Base-by-base conservation (phyloP, 192 early-diverging fungal genomes). In the Coemansia sp. region DNA sequence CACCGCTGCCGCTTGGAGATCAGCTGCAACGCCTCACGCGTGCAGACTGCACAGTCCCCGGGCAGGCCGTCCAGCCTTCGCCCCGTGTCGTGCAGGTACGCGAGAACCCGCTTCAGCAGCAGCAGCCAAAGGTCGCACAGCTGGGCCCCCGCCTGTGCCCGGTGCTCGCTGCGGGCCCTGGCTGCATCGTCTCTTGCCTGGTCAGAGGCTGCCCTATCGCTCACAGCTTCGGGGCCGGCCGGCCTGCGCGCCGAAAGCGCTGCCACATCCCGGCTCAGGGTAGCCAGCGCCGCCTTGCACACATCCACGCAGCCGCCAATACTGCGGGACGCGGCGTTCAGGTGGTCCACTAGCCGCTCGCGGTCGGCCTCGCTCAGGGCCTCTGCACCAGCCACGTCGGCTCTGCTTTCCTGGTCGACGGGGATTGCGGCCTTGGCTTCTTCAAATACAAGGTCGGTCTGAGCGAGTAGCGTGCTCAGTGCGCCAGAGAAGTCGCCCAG, bases 401-500 rank as follows among this genome's bases (percentile, higher is more conserved):
- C 52, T 14, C 18, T 30, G 4, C 1, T 30, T 19, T 20, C 25
- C 14, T 36, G 53, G 4, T 19, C 37, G 0, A 27, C 56, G 9
- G 47, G 53, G 22, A 73, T 51, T 3, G 64, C 55, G 5, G 54
- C 55, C 5, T 48, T 40, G 18, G 62, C 52, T 10, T 18, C 25
- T 18, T 61, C 58, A 17, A 47, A 43, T 46, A 62, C 70, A 10
- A 34, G 37, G 20, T 75, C 72, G n/a, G 51, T 48, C 40, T 64
- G 53, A 11, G 19, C 41, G 11, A 68, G 54, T 42, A 75, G 41
- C 4, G 66, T 61, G 8, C 59, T 53, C 10, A 75, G 44, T 17
- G 72, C 72, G 11, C 65, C 72, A 2, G 60, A 64, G 46, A 75
- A 75, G 26, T 75, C 72, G 27, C 72, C 72, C 17, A 68, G 50